A percentile compares a stretch with the other conserved stretches of the same genome.
Evolutionary conservation across 1,284 basidiomycete genomes (phyloP).

Genomic region (Cryptococcus neoformans): DNA sequence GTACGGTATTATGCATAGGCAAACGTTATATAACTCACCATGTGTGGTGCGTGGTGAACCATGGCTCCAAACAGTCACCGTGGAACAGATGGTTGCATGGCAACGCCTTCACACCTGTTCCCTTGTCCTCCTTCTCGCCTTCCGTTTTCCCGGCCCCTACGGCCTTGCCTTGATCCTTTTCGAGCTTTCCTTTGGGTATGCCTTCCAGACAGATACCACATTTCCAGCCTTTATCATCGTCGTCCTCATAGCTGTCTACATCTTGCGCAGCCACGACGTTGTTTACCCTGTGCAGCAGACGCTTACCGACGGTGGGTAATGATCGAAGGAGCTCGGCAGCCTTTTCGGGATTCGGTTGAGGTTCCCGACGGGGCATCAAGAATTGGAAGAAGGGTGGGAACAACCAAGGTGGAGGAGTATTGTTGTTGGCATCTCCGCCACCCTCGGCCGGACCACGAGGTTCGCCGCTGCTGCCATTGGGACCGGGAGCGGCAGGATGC

Average conservation of each 20-base stretch:
- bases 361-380: slow-evolving; percentile 8
- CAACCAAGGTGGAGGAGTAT: slow-evolving; percentile 9
- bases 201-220: slow-evolving; percentile 45
- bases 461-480: background rate
- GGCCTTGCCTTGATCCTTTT: slow-evolving; percentile 3
- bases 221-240: slow-evolving; percentile 36
- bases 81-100: slow-evolving; percentile 50
- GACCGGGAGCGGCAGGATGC: background rate
- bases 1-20: slow-evolving; percentile 2
- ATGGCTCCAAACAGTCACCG: slow-evolving; percentile 41
- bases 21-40: slow-evolving; percentile 32
- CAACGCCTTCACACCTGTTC: slow-evolving; percentile 39
- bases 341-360: slow-evolving; percentile 34
- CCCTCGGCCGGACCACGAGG: background rate
- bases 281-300: slow-evolving; percentile 34
- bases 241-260: slow-evolving; percentile 17
- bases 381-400: slow-evolving; percentile 15
- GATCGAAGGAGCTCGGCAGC: slow-evolving; percentile 42
- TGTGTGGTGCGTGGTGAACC: slow-evolving; percentile 44
- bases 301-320: slow-evolving; percentile 27
- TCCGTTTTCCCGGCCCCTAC: slow-evolving; percentile 4
- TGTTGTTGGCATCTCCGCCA: background rate
- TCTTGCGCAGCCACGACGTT: slow-evolving; percentile 37
- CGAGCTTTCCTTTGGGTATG: slow-evolving; percentile 2
- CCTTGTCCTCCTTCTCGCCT: slow-evolving; percentile 23